Percentiles rank a stretch among this genome's conserved stretches.
These are phyloP conservation scores for Didymella pinodella DNA, from an alignment of 2,329 filamentous ascomycete genomes.

Conservation along the genomic window DNA sequence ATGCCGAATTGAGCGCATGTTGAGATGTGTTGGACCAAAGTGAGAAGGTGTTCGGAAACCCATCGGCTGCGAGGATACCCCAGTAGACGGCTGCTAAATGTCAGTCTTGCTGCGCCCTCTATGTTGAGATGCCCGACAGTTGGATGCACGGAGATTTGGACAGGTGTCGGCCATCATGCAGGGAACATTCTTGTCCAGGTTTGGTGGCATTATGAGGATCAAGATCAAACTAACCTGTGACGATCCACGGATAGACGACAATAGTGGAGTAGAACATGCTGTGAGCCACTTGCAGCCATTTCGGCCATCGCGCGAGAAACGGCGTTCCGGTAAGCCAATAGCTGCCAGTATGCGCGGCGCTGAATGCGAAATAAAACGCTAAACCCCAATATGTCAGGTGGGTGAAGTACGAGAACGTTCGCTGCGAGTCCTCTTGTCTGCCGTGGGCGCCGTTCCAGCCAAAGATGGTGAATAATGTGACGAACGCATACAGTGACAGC, in stretches of 20 bases:
- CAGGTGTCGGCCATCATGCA: constrained; percentile 2
- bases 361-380: constrained; percentile 77
- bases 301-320: constrained; percentile 50
- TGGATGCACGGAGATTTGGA: not conserved
- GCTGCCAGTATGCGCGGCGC: constrained; percentile 71
- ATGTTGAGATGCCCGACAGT: not conserved
- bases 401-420: constrained; percentile 83
- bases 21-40: constrained; percentile 71
- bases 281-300: constrained; percentile 49
- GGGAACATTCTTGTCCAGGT: not conserved
- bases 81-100: constrained; percentile 52
- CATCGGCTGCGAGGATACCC: constrained; percentile 48
- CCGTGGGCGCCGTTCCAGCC: constrained; percentile 68
- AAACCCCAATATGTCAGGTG: constrained; percentile 83
- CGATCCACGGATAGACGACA: constrained; percentile 54
- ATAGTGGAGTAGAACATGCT: constrained; percentile 54
- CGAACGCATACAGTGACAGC: constrained; percentile 70
- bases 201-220: not conserved
- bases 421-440: constrained; percentile 54
- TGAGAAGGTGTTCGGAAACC: constrained; percentile 47
- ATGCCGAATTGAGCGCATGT: constrained; percentile 76
- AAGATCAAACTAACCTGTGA: constrained; percentile 50
- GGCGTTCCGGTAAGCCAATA: constrained; percentile 61
- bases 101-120: constrained; percentile 23
- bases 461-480: constrained; percentile 73